Evolutionary conservation across 2,329 filamentous ascomycete genomes (phyloP).

Genomic region (Cercospora sp.): DNA sequence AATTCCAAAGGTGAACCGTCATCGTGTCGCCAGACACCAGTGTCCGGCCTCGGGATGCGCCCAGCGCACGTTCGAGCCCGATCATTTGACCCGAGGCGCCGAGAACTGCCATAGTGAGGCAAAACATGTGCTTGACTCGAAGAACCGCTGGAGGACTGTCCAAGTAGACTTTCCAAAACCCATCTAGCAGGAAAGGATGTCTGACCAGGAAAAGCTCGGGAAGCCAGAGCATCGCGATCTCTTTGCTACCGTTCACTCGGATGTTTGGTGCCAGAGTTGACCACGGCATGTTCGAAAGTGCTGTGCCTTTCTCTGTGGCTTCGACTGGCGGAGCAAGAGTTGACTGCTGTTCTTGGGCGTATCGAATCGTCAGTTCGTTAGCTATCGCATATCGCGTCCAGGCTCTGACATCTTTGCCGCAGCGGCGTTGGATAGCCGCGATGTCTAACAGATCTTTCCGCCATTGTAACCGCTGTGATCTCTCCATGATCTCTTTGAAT

Average conservation of each 20-base stretch:
- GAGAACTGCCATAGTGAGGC: constrained; percentile 12
- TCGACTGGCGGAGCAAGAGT: background rate
- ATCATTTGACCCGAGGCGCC: constrained; percentile 2
- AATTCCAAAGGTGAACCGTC: constrained; percentile 9
- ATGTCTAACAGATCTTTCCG: constrained; percentile 10
- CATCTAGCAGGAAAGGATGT: constrained; percentile 17
- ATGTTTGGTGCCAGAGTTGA: background rate
- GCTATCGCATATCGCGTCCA: constrained; percentile 24
- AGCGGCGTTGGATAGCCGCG: constrained; percentile 10
- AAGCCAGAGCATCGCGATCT: constrained; percentile 13
- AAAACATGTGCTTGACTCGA: constrained; percentile 10
- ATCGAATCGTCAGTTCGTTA: constrained; percentile 13
- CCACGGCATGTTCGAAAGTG: constrained; percentile 2
- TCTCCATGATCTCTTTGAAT: constrained; percentile 17
- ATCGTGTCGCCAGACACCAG: background rate
- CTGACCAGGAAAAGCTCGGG: constrained; percentile 17
- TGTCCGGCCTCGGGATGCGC: background rate
- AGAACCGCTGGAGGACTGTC: background rate
- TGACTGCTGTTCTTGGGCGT: constrained; percentile 3
- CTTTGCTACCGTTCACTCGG: constrained; percentile 1
- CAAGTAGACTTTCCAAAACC: constrained; percentile 5
- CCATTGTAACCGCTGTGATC: constrained; percentile 10
- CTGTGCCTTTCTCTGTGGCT: background rate
- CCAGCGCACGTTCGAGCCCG: background rate
- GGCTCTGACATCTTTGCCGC: constrained; percentile 11